These are phyloP conservation scores for Euphrasia confusa DNA, from an alignment of 257 asterid species.

Conservation along the genomic window DNA sequence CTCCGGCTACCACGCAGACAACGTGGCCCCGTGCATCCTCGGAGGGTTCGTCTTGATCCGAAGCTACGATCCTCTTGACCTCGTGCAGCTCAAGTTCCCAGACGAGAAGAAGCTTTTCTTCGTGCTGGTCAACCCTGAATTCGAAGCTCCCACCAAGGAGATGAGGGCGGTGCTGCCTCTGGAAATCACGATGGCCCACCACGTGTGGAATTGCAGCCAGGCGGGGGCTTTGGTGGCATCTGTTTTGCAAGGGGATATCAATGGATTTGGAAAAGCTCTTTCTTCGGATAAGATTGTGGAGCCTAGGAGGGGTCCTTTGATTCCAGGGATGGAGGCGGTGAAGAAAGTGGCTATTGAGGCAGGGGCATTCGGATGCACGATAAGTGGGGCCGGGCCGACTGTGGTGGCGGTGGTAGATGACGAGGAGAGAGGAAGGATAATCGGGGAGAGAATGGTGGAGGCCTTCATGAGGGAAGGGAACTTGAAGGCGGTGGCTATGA, in stretches of 20 bases:
- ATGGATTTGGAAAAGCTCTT: slow-evolving; percentile 64
- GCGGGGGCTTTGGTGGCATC: slow-evolving; percentile 88
- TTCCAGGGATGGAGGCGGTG: slow-evolving; percentile 88
- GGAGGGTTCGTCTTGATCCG: slow-evolving; percentile 77
- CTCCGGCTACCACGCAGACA: slow-evolving; percentile 91
- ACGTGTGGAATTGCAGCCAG: slow-evolving; percentile 78
- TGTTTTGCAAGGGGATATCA: slow-evolving; percentile 58
- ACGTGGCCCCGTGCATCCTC: slow-evolving; percentile 68
- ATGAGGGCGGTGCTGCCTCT: slow-evolving; percentile 76
- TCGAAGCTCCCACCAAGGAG: slow-evolving; percentile 85
- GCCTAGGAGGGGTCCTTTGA: slow-evolving; percentile 75
- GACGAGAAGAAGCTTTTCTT: slow-evolving; percentile 43
- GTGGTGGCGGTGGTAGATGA: slow-evolving; percentile 70
- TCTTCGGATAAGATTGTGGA: slow-evolving; percentile 83
- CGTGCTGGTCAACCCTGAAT: slow-evolving; percentile 74
- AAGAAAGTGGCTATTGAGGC: slow-evolving; percentile 73
- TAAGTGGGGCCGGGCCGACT: slow-evolving; percentile 90
- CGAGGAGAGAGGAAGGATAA: slow-evolving; percentile 56
- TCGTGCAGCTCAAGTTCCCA: slow-evolving; percentile 61
- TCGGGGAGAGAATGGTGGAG: slow-evolving; percentile 83
- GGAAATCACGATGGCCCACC: slow-evolving; percentile 69
- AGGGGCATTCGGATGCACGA: slow-evolving; percentile 85
- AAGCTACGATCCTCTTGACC: slow-evolving; percentile 73
- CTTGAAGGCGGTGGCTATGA: slow-evolving; percentile 65
- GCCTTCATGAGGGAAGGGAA: slow-evolving; percentile 68